Percentiles rank a stretch among this genome's conserved stretches.
phyloP scores from a whole-genome alignment of 345 rosid genomes.

The Iberis pinnata region DNA sequence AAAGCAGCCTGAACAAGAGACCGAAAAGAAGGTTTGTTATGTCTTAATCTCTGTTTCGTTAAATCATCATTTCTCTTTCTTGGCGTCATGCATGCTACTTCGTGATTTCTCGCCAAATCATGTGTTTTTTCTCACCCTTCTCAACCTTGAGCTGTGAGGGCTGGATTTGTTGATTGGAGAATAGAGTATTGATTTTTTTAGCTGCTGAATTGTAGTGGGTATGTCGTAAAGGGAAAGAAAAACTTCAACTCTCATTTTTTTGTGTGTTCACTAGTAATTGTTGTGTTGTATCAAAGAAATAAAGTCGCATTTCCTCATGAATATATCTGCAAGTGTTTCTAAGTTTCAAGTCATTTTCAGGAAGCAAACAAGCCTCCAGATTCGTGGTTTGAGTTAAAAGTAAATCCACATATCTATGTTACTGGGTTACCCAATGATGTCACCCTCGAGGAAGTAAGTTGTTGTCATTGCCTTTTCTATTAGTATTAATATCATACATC shows the following conservation, averaged over 20 bases:
- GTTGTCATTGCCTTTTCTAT: constrained; percentile 11
- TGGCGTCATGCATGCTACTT: constrained; percentile 15
- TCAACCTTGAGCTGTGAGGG: constrained; percentile 1
- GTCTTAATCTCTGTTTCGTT: background rate
- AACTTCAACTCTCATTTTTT: too few relatives aligned
- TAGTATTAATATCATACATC: constrained; percentile 4
- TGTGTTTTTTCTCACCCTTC: constrained; percentile 1
- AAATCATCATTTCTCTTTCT: constrained; percentile 13
- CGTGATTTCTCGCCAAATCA: background rate
- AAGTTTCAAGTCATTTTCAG: constrained; percentile 38
- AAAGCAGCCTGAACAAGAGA: constrained; percentile 48
- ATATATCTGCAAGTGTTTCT: constrained; percentile 9
- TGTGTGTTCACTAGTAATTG: too few relatives aligned
- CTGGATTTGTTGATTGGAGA: background rate
- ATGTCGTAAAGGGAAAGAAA: too few relatives aligned
- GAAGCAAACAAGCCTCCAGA: constrained; percentile 94
- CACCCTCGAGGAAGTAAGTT: constrained; percentile 74
- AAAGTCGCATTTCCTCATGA: background rate
- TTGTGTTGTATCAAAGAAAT: constrained; percentile 3
- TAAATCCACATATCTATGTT: constrained; percentile 87
- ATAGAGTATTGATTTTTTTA: constrained; percentile 1
- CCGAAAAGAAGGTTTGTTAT: constrained; percentile 58
- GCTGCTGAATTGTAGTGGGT: background rate
- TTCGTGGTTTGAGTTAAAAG: constrained; percentile 95
- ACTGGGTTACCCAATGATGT: constrained; percentile 93